Conservation (phyloP, 345 rosid genomes). For the Moricandia arvensis region DNA sequence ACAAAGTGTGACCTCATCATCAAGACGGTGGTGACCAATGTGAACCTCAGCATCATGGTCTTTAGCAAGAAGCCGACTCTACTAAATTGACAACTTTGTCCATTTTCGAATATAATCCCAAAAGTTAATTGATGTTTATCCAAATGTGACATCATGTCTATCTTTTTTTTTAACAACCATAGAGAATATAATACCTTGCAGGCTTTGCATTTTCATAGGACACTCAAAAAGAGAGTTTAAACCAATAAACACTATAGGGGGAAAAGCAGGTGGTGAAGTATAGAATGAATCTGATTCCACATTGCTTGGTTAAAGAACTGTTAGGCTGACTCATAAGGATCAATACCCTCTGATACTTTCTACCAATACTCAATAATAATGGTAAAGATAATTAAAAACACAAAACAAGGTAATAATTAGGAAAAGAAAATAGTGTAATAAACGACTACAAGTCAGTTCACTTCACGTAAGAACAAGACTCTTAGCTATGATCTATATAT, state of each 20-base stretch:
- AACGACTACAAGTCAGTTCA: not conserved
- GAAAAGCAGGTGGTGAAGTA: not conserved
- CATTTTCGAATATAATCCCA: not conserved
- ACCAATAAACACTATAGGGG: constrained; percentile 1
- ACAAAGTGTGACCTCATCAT: constrained; percentile 8
- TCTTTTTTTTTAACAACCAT: not conserved
- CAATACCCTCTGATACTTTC: not conserved
- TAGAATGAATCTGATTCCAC: constrained; percentile 29
- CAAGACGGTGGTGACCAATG: not conserved
- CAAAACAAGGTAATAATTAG: not conserved
- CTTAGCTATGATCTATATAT: constrained; percentile 26
- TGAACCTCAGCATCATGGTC: constrained; percentile 16
- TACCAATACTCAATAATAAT: not conserved
- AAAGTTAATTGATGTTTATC: not conserved
- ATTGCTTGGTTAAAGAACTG: not conserved
- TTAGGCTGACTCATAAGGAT: constrained; percentile 24
- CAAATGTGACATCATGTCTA: constrained; percentile 14
- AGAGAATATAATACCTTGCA: not conserved
- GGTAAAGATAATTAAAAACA: not conserved
- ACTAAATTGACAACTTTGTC: constrained; percentile 6
- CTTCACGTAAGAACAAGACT: not conserved
- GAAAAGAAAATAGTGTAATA: not conserved
- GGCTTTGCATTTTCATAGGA: not conserved
- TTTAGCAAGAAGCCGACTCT: constrained; percentile 16
- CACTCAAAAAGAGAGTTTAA: constrained; percentile 7